Evolutionary conservation across 1,284 basidiomycete species (phyloP).

Genomic region (Veloporphyrellus conicus): DNA sequence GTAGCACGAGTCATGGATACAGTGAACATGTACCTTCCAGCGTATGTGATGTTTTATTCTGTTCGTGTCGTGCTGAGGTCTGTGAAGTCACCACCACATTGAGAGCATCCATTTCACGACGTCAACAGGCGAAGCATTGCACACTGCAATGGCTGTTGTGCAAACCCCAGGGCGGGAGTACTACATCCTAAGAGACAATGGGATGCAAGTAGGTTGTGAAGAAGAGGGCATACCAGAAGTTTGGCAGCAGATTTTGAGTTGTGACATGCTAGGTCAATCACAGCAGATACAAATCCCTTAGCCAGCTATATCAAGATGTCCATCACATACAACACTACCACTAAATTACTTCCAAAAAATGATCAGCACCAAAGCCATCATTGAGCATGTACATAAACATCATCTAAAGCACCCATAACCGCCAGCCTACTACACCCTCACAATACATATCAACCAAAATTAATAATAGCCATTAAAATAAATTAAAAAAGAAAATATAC

Average conservation of each 20-base stretch:
- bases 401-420: no score
- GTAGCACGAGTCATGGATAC: constrained; percentile 37
- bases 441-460: no score
- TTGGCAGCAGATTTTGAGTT: constrained; percentile 60
- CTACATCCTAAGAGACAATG: constrained; percentile 64
- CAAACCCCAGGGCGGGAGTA: constrained; percentile 66
- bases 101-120: constrained; percentile 66
- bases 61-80: constrained; percentile 8
- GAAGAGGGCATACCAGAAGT: constrained; percentile 60
- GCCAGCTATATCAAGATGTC: no score
- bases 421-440: no score
- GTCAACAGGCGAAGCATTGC: constrained; percentile 41
- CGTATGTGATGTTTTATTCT: constrained; percentile 37
- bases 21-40: constrained; percentile 59
- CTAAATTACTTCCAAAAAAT: no score
- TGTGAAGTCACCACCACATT: constrained; percentile 62
- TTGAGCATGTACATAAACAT: no score
- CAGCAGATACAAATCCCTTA: neutral
- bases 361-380: no score
- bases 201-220: constrained; percentile 70
- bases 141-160: constrained; percentile 58
- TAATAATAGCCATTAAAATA: no score
- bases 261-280: constrained; percentile 27
- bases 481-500: no score
- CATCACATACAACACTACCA: no score